A percentile compares a stretch with the other conserved stretches of the same genome.
Conservation (phyloP, 116 monocot species). For the Trichopus zeylanicus region DNA sequence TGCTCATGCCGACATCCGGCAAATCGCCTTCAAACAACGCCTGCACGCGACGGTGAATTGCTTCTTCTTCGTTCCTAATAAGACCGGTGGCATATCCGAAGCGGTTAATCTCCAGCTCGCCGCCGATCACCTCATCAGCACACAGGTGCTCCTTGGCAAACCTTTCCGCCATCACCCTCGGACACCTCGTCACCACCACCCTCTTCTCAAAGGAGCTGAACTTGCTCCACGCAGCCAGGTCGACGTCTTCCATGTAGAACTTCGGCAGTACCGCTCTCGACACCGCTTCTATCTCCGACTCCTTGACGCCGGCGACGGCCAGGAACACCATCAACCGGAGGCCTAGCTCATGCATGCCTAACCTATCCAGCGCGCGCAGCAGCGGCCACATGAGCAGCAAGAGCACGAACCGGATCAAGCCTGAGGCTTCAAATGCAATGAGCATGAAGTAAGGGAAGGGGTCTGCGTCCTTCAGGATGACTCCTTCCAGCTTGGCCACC, state of each 20-base stretch:
- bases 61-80: conserved; percentile 5
- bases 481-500: conserved; percentile 63
- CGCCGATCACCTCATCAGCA: conserved; percentile 62
- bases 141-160: conserved; percentile 56
- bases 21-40: conserved; percentile 11
- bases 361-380: conserved; percentile 4
- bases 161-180: conserved; percentile 67
- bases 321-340: conserved; percentile 45
- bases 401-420: conserved; percentile 42
- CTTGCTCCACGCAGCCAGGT: conserved; percentile 55
- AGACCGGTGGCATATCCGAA: conserved; percentile 69
- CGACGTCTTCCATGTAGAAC: conserved; percentile 67
- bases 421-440: conserved; percentile 73
- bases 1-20: conserved; percentile 33
- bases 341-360: conserved; percentile 11
- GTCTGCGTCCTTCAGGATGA: conserved; percentile 43
- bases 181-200: conserved; percentile 49
- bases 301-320: conserved; percentile 41
- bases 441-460: conserved; percentile 93
- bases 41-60: conserved; percentile 6
- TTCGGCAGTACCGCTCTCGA: conserved; percentile 80
- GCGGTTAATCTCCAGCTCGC: conserved; percentile 44
- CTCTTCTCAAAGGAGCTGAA: conserved; percentile 30
- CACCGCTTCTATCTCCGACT: conserved; percentile 49
- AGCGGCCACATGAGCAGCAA: conserved; percentile 53